These are phyloP conservation scores for Aurantiochytrium sp. DNA, from an alignment of 108 stramenopile species.

Conservation along the genomic window DNA sequence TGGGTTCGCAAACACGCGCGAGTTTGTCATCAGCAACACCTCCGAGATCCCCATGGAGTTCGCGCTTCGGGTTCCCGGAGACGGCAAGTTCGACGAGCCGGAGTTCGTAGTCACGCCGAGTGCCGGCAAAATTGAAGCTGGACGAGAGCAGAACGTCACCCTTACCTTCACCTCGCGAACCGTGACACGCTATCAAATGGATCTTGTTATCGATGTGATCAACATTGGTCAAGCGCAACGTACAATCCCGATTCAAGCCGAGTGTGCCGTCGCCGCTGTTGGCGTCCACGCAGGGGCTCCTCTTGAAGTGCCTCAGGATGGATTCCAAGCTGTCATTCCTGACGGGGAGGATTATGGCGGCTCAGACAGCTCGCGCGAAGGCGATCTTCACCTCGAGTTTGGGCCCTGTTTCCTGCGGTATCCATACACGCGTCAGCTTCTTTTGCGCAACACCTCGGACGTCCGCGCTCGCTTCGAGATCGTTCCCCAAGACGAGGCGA, in stretches of 20 bases:
- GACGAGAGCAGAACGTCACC: constrained; percentile 19
- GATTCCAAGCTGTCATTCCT: not conserved
- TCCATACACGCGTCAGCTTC: constrained; percentile 39
- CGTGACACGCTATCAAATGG: constrained; percentile 40
- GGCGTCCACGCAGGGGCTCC: not conserved
- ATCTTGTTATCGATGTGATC: constrained; percentile 46
- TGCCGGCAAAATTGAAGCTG: constrained; percentile 30
- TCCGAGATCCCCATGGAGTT: constrained; percentile 47
- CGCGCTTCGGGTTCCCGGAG: constrained; percentile 51
- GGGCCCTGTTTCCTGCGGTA: constrained; percentile 49
- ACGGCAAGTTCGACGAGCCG: constrained; percentile 24
- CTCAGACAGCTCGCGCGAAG: not conserved
- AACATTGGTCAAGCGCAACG: constrained; percentile 46
- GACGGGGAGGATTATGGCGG: not conserved
- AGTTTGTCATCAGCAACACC: constrained; percentile 44
- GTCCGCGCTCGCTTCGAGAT: constrained; percentile 43
- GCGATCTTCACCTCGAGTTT: constrained; percentile 25
- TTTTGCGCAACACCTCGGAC: constrained; percentile 36
- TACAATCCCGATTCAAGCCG: constrained; percentile 43
- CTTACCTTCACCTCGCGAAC: constrained; percentile 41
- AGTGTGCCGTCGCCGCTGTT: constrained; percentile 37
- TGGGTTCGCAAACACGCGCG: constrained; percentile 31
- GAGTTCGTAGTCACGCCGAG: constrained; percentile 47
- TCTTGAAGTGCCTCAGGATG: not conserved
- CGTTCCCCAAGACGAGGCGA: constrained; percentile 34